Evolutionary conservation across 2,329 filamentous ascomycete genomes (phyloP), one percentile per base, ranked within the genome.

Genomic region (Aspergillus hiratsukae): DNA sequence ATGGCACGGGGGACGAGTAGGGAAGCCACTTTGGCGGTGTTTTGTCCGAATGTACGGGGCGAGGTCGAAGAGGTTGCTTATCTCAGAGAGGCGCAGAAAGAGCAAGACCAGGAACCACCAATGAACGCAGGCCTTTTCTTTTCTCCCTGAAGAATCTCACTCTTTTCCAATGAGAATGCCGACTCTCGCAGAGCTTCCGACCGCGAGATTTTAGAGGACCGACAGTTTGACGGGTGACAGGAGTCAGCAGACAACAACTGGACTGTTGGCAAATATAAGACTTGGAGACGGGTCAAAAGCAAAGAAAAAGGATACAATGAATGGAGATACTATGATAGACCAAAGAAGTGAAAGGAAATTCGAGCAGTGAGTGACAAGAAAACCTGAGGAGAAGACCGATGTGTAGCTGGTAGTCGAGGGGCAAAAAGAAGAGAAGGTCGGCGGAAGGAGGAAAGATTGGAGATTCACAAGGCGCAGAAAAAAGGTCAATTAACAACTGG

Each of bases 1-100:
- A 94, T 88, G 81, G 90, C 91, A 75, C 90, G 90, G 76, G 90
- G 88, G 71, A 95, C 84, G 71, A 96, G 83, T 77, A 94, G 87
- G 75, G 92, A 90, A 87, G 91, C 93, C 90, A 95, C 87, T 81
- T 96, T 95, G 90, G 88, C 90, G 90, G 90, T 93, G 78, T 89
- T 89, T 79, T 72, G 62, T 54, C 58, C 60, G 61, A 62, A 58
- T 55, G 55, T 62, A 61, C 61, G 60, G 62, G 61, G 55, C 53
- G 53, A 63, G 59, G 59, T 50, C 43, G 61, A 60, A 54, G 45
- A 37, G n/a, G 49, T 51, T 49, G 49, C 46, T 23, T 23, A 23
- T 23, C 23, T 23, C 53, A 57, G 61, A 61, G 59, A 65, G 62
- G 57, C 55, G 50, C 65, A 67, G 69, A 65, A 62, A 60, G 61